These are phyloP conservation scores for Gossypium davidsonii DNA, from an alignment of 441 rosid species.

Conservation along the genomic window DNA sequence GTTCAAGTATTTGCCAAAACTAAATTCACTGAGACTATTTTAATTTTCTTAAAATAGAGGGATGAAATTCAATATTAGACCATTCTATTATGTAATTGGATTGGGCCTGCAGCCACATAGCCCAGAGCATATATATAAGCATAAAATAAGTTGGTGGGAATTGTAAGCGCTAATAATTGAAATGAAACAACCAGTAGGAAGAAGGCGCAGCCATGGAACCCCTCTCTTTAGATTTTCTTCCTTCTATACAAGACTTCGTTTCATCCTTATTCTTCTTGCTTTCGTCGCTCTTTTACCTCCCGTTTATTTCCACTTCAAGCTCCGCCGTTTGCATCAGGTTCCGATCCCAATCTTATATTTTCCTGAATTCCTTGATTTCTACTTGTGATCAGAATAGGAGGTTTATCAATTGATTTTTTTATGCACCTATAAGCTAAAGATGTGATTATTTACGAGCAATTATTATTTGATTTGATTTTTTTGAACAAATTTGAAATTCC, in stretches of 20 bases:
- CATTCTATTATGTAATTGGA: constrained; percentile 17
- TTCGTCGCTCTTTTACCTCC: constrained; percentile 77
- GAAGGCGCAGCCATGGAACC: constrained; percentile 14
- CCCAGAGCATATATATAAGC: not conserved
- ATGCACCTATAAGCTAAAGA: not conserved
- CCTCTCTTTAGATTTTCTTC: constrained; percentile 28
- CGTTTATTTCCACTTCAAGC: constrained; percentile 74
- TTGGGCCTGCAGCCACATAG: not conserved
- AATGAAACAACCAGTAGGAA: constrained; percentile 20
- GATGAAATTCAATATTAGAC: too few species aligned
- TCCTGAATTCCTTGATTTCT: not conserved
- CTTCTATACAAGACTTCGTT: constrained; percentile 33
- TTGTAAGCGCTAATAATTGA: not conserved
- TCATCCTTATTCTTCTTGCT: constrained; percentile 46
- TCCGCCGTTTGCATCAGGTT: constrained; percentile 71
- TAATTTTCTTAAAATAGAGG: too few species aligned
- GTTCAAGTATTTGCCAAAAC: too few species aligned
- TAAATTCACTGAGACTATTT: too few species aligned
- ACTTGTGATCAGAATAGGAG: not conserved
- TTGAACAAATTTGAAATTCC: not conserved
- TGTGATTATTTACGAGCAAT: not conserved
- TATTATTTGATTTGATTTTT: not conserved
- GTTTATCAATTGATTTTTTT: not conserved
- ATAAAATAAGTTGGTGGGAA: not conserved
- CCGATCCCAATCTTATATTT: not conserved